Evolutionary conservation across 1,284 basidiomycete genomes (phyloP).

Genomic region (Vanrija sp.): DNA sequence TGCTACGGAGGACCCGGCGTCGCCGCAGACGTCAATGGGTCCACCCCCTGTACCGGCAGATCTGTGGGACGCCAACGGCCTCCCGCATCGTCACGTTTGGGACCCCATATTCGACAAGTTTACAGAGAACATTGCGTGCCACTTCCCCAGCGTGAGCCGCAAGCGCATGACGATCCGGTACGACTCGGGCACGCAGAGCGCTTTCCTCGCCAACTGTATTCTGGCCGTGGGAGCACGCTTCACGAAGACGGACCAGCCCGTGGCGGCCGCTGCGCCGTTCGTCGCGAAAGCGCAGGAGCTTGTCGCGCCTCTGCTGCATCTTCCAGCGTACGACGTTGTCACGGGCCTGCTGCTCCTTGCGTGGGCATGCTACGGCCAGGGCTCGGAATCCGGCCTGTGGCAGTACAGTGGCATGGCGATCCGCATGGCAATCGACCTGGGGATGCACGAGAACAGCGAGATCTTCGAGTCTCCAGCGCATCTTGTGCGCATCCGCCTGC

Average conservation of each 20-base stretch:
- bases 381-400: conserved; percentile 51
- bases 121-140: conserved; percentile 45
- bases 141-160: conserved; percentile 48
- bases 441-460: conserved; percentile 50
- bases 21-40: conserved; percentile 7
- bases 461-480: conserved; percentile 50
- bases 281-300: conserved; percentile 52
- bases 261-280: conserved; percentile 47
- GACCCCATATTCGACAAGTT: conserved; percentile 48
- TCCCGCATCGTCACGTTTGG: conserved; percentile 46
- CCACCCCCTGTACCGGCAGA: conserved; percentile 23
- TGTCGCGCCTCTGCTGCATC: conserved; percentile 48
- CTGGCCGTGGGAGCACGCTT: conserved; percentile 45
- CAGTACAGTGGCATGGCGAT: conserved; percentile 48
- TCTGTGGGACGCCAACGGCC: conserved; percentile 44
- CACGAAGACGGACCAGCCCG: conserved; percentile 9
- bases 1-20: neutral
- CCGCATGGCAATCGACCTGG: conserved; percentile 51
- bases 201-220: conserved; percentile 49
- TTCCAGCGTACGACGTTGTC: conserved; percentile 49
- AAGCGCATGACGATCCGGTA: conserved; percentile 47
- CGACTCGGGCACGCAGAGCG: conserved; percentile 50
- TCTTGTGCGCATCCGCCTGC: conserved; percentile 42
- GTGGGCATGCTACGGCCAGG: conserved; percentile 51
- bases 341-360: conserved; percentile 49